Conservation (phyloP, 2,329 filamentous ascomycete species). For the Alternaria sp. region DNA sequence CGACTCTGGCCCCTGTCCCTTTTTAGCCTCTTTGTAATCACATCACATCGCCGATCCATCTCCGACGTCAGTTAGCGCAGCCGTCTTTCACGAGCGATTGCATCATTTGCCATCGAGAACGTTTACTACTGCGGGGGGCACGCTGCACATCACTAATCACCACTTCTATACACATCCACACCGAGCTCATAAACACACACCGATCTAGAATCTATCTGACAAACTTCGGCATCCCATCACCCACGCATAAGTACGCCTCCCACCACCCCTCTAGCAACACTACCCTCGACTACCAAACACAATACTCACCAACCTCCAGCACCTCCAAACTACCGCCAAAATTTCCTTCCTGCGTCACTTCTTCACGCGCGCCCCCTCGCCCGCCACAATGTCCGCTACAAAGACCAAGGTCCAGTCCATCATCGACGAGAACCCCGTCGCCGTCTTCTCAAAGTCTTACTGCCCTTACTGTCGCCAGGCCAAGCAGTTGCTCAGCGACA, state of each 20-base stretch:
- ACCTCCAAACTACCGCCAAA: constrained; percentile 52
- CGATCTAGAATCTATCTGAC: background rate
- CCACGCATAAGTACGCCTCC: constrained; percentile 1
- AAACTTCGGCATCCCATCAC: background rate
- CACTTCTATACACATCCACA: constrained; percentile 18
- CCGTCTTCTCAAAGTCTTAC: constrained; percentile 97
- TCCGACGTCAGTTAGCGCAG: constrained; percentile 15
- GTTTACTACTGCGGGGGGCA: constrained; percentile 36
- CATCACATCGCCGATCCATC: constrained; percentile 12
- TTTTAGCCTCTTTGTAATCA: constrained; percentile 22
- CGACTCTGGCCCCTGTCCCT: background rate
- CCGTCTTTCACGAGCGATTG: constrained; percentile 29
- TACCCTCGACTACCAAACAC: background rate
- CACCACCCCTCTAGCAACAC: background rate
- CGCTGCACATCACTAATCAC: constrained; percentile 39
- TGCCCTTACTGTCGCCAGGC: constrained; percentile 90
- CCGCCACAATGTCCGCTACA: constrained; percentile 81
- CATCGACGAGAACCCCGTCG: constrained; percentile 89
- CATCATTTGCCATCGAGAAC: constrained; percentile 39
- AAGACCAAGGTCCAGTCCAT: constrained; percentile 84
- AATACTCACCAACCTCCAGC: constrained; percentile 4
- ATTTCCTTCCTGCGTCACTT: constrained; percentile 76
- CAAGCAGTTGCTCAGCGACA: constrained; percentile 76
- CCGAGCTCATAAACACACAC: background rate
- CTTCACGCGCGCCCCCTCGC: constrained; percentile 68